Percentiles rank a stretch among this genome's conserved stretches.
phyloP scores from a whole-genome alignment of 129 eudicot species.

The Lonicera japonica region DNA sequence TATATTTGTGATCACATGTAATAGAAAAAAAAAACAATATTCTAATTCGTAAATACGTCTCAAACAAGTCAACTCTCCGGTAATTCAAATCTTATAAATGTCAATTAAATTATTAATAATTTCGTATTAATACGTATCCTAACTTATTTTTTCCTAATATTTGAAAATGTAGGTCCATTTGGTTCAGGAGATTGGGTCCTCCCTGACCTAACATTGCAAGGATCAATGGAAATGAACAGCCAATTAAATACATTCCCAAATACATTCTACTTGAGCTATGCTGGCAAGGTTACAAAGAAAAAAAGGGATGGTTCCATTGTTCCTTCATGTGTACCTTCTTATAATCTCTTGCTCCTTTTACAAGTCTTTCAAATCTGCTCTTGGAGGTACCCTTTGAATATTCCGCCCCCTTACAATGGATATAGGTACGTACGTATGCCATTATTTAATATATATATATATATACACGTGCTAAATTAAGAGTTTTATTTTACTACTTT shows the following conservation, averaged over 20 bases:
- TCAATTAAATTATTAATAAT: too few relatives aligned
- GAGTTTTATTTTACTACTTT: too few relatives aligned
- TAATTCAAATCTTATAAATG: too few relatives aligned
- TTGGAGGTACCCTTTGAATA: constrained; percentile 42
- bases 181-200: constrained; percentile 56
- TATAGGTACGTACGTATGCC: constrained; percentile 24
- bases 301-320: constrained; percentile 17
- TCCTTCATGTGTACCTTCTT: not conserved
- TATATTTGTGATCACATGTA: too few relatives aligned
- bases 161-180: constrained; percentile 36
- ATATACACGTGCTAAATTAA: too few relatives aligned
- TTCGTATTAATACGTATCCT: too few relatives aligned
- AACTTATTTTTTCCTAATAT: too few relatives aligned
- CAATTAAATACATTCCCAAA: not conserved
- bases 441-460: too few relatives aligned
- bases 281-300: constrained; percentile 1
- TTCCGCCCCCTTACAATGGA: constrained; percentile 49
- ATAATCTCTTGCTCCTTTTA: not conserved
- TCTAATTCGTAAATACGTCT: too few relatives aligned
- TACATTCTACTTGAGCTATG: constrained; percentile 9
- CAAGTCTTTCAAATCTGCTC: constrained; percentile 9
- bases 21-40: too few relatives aligned
- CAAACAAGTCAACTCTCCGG: too few relatives aligned
- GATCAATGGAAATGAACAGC: not conserved
- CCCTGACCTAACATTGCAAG: constrained; percentile 31